Evolutionary conservation across 305 asterid species (phyloP).

Genomic region (Solanum aculeatissimum): DNA sequence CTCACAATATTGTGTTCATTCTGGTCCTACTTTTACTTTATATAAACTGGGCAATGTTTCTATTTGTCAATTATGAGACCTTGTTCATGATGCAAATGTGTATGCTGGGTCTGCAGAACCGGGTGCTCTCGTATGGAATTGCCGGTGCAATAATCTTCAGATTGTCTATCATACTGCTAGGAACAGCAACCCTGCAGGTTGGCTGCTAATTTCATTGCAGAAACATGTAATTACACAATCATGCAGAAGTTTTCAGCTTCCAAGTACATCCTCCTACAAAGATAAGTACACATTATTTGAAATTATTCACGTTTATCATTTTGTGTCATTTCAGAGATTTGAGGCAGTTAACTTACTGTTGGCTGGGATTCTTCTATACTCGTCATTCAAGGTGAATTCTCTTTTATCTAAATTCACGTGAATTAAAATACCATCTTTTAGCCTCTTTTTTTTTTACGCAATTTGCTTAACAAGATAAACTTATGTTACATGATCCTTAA

Average conservation of each 20-base stretch:
- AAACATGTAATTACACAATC: neutral
- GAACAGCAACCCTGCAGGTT: conserved; percentile 96
- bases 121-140: conserved; percentile 94
- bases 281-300: neutral
- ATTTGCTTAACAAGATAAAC: neutral
- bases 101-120: conserved; percentile 36
- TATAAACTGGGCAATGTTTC: neutral
- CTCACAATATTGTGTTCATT: neutral
- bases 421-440: neutral
- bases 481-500: neutral
- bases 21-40: conserved; percentile 4
- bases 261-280: neutral
- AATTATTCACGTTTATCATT: neutral
- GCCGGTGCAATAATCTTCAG: conserved; percentile 92
- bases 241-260: neutral
- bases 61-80: neutral
- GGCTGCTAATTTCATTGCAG: conserved; percentile 4
- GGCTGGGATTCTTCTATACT: conserved; percentile 66
- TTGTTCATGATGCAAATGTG: neutral
- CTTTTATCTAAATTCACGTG: neutral
- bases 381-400: conserved; percentile 80
- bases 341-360: conserved; percentile 73
- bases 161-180: conserved; percentile 76
- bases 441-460: neutral
- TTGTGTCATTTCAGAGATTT: conserved; percentile 34